These are phyloP conservation scores for Westerdykella aurantiaca DNA, from an alignment of 2,329 filamentous ascomycete genomes.

Conservation along the genomic window DNA sequence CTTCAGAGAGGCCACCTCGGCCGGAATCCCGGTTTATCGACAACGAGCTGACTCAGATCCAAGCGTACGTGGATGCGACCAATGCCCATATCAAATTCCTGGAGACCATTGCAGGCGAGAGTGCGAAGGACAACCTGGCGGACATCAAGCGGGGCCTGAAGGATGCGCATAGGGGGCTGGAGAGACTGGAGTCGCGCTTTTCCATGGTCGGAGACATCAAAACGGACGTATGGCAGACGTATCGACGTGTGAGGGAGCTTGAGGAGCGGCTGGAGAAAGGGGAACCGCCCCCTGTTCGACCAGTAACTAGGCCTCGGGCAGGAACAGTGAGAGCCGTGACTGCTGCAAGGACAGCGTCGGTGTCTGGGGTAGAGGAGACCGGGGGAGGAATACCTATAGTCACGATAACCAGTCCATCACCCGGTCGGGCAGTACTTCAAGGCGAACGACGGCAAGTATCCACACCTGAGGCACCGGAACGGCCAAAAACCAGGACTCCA, in stretches of 20 bases:
- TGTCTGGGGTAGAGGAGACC: neutral
- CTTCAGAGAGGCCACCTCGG: no score
- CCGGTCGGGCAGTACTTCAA: no score
- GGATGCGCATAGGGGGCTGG: slow-evolving; percentile 15
- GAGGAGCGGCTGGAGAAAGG: slow-evolving; percentile 10
- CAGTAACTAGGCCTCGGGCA: neutral
- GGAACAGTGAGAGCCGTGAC: neutral
- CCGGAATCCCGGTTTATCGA: no score
- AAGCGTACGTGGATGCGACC: slow-evolving; percentile 8
- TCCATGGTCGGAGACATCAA: slow-evolving; percentile 7
- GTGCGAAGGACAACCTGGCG: slow-evolving; percentile 8
- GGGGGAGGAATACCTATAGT: neutral
- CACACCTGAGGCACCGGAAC: neutral
- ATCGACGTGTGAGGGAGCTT: slow-evolving; percentile 13
- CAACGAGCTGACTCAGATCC: slow-evolving; percentile 6
- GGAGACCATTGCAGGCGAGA: slow-evolving; percentile 6
- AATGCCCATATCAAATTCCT: slow-evolving; percentile 13
- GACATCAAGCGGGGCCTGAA: slow-evolving; percentile 18
- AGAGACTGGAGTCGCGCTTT: slow-evolving; percentile 12
- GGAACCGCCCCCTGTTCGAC: neutral
- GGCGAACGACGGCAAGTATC: neutral
- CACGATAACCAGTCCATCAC: neutral
- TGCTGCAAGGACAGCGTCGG: neutral
- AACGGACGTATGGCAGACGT: slow-evolving; percentile 18
- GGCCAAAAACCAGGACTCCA: neutral